Base-by-base conservation (phyloP, 257 asterid genomes). In the Capsicum rhomboideum region DNA sequence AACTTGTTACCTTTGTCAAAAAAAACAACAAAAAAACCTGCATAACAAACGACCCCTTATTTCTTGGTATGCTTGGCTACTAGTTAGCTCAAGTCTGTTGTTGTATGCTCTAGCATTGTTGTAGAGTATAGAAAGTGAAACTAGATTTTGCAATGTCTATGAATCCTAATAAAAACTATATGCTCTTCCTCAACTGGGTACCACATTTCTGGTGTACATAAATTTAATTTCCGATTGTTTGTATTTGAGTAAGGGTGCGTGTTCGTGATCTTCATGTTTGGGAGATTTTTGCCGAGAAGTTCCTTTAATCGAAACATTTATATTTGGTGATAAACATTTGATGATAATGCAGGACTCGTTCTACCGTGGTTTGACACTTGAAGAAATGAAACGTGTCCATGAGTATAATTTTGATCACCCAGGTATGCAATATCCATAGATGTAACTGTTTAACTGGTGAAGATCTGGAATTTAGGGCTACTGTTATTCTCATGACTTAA, bases 361-460 rank as follows among this genome's bases (percentile, higher is more conserved):
- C 84, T 97, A 97, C 79, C 98, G 99, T 10, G 99, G 99, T 79
- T 86, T 97, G 91, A 97, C 95, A 44, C 89, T 88, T 31, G 99
- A 95, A 87, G 99, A 97, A 88, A 86, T 84, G 81, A 84, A 91
- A 84, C 92, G 75, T 85, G 99, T 93, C 63, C 96, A 92, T 42
- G 99, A 95, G 84, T 97, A 97, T 91, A 95, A 97, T 87, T 97
- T 97, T 87, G 99, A 97, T 82, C 99, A 97, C 88, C 99, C 99
- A 86, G 99, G 99, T 97, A 88, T 18, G 78, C 59, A 55, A 52
- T 67, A 18, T 54, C 53, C 83, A 34, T 42, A 68, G 81, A 77
- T 77, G 26, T 17, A 49, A 50, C 42, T 50, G 46, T 77, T 77
- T 77, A 77, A 17, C 82, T 50, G 44, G 63, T 50, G 63, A 49